phyloP scores from a whole-genome alignment of 1,139 yeast genomes.

The Saccharomycopsis hybrid region DNA sequence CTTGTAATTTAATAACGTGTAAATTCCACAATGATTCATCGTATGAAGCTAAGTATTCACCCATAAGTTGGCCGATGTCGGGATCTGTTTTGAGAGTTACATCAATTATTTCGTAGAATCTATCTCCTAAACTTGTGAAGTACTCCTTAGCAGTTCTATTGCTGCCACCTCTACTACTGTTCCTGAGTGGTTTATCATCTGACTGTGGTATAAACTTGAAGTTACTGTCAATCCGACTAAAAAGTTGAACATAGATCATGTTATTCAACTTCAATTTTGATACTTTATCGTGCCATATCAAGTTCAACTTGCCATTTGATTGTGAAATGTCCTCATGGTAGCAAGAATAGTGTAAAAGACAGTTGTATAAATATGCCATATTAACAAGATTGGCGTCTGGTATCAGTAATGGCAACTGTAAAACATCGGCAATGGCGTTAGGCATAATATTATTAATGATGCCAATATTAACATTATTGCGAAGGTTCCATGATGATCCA shows the following conservation, averaged over 20 bases:
- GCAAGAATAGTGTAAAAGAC: conserved; percentile 15
- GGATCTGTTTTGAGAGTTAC: no score
- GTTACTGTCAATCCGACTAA: conserved; percentile 8
- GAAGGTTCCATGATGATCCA: conserved; percentile 12
- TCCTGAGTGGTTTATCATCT: no score
- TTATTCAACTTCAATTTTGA: conserved; percentile 7
- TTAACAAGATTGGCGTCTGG: conserved; percentile 1
- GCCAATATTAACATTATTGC: conserved; percentile 2
- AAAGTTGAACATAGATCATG: conserved; percentile 10
- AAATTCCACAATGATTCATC: no score
- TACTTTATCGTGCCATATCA: conserved; percentile 16
- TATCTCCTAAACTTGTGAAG: no score
- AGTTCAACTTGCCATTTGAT: background rate
- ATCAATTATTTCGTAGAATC: no score
- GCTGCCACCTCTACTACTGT: no score
- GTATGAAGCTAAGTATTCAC: no score
- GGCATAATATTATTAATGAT: conserved; percentile 14
- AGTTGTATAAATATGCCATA: conserved; percentile 11
- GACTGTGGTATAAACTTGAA: background rate
- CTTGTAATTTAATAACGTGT: no score
- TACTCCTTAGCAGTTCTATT: no score
- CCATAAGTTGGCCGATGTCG: no score
- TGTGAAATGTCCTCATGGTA: conserved; percentile 9
- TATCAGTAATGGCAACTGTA: conserved; percentile 3
- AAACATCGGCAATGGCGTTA: conserved; percentile 5